Evolutionary conservation across 352 stramenopile genomes (phyloP), one percentile per base, ranked within the genome.

Genomic region (Globisporangium nunn): DNA sequence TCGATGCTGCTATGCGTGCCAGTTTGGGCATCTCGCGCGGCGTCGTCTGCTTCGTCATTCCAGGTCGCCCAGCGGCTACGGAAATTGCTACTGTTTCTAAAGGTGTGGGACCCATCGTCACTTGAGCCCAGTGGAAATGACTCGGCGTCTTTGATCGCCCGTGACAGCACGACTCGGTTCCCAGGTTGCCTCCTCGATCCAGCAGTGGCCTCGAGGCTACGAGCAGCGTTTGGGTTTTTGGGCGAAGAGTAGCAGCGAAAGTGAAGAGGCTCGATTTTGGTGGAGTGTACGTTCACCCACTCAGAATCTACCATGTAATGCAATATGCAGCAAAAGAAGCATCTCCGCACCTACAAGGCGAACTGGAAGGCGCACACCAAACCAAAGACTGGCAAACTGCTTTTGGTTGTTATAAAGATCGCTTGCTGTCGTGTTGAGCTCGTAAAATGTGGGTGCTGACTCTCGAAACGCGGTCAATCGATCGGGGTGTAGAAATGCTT

Each of bases 61-160:
- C 64, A 86, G 52, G 60, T 79, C 6, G 70, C 74, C 7, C 71
- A 82, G 44, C 75, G 78, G 47, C 47, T 86, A 15, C 64, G 65
- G 15, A 80, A 78, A 54, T 48, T 86, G n/a, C 46, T 83, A 37
- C 50, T 82, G 44, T 86, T 86, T 46, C 46, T 86, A 49, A 74
- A 74, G 39, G 59, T 76, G 37, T 86, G 75, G 75, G 75, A 86
- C 57, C 61, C 72, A 45, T 35, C 50, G 11, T 51, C 62, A 0
- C 56, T 86, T n/a, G 46, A 73, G 15, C 40, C 52, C 17, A 59
- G 37, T 12, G 54, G 39, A 15, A 23, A 23, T 23, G 64, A 51
- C 1, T 67, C 59, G 4, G 46, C 65, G 11, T 82, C 74, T 28
- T 49, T 41, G 17, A 46, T 85, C 17, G 72, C 72, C 33, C 68